Base-by-base conservation (phyloP, 306 rosid species). In the Luffa acutangula region DNA sequence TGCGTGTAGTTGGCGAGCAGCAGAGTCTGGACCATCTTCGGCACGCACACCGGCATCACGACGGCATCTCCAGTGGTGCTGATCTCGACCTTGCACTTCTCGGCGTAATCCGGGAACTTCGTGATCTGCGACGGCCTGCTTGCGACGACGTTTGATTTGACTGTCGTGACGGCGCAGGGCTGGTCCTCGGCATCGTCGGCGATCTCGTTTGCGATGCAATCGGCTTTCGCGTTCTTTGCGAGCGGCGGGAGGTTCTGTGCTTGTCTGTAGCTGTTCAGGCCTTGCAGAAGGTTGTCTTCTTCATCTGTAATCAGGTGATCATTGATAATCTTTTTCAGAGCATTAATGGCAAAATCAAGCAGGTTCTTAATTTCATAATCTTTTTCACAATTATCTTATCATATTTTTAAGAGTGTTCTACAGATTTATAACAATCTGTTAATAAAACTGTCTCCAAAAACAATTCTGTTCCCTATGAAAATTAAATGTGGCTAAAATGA, bases 221-320 rank as follows among this genome's bases (percentile, higher is more conserved):
- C 82, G 21, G 94, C 86, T 33, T 86, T 86, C 5, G 31, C 74
- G 33, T 53, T 62, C 84, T 85, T 84, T 7, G 39, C 5, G 0
- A 94, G 84, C 10, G 58, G 41, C 0, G 92, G 85, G 39, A 90
- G 86, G 81, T 76, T 87, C 8, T 76, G 33, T 0, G 85, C 21
- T 51, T 82, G 81, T 72, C 98, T 75, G 80, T 85, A 88, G 14
- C 62, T 81, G 90, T 90, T 94, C 21, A 94, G 75, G 80, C 92
- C 96, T 78, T 83, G 88, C 42, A 90, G 91, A 45, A 94, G 90
- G 80, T 86, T 67, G 15, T 86, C 80, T 78, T 88, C 85, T 3
- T 87, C 66, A 2, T 82, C 92, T 89, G 89, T 85, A 60, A 11
- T 25, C 31, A 25, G 31, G 31, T 25, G 31, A 25, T n/a, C n/a